A percentile compares a stretch with the other conserved stretches of the same genome.
Conservation (phyloP, 2,329 filamentous ascomycete species). For the Gnomoniopsis smithogilvyi region DNA sequence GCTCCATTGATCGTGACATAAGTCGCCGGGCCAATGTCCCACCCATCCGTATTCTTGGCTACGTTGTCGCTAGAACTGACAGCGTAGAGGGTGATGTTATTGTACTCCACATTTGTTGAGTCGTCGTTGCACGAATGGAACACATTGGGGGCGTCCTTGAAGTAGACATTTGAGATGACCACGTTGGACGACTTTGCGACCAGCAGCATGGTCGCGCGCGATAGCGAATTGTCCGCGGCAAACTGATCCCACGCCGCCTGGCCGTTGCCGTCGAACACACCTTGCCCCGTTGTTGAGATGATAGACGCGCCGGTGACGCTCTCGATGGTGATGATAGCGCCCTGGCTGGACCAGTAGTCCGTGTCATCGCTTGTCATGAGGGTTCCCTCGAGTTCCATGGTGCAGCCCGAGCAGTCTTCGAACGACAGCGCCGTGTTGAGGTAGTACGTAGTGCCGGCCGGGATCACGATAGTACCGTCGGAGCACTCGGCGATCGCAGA, state of each 20-base stretch:
- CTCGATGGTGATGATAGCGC: conserved; percentile 36
- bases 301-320: conserved; percentile 36
- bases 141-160: conserved; percentile 42
- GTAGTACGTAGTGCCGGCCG: conserved; percentile 36
- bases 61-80: conserved; percentile 34
- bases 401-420: conserved; percentile 38
- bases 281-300: conserved; percentile 34
- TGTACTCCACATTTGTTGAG: conserved; percentile 33
- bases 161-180: conserved; percentile 31
- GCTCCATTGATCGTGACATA: conserved; percentile 34
- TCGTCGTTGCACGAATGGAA: conserved; percentile 38
- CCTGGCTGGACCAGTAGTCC: conserved; percentile 38
- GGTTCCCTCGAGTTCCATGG: conserved; percentile 42
- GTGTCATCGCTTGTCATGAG: conserved; percentile 36
- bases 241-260: conserved; percentile 40
- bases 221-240: conserved; percentile 33
- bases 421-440: conserved; percentile 41
- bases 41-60: conserved; percentile 41
- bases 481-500: conserved; percentile 36
- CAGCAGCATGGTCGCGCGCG: conserved; percentile 38
- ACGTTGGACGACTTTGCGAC: conserved; percentile 36
- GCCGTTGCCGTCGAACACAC: conserved; percentile 45
- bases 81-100: conserved; percentile 35
- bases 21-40: conserved; percentile 35
- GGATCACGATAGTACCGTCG: conserved; percentile 41